phyloP scores from a whole-genome alignment of 2,329 filamentous ascomycete species.

The Alternaria ethzedia region DNA sequence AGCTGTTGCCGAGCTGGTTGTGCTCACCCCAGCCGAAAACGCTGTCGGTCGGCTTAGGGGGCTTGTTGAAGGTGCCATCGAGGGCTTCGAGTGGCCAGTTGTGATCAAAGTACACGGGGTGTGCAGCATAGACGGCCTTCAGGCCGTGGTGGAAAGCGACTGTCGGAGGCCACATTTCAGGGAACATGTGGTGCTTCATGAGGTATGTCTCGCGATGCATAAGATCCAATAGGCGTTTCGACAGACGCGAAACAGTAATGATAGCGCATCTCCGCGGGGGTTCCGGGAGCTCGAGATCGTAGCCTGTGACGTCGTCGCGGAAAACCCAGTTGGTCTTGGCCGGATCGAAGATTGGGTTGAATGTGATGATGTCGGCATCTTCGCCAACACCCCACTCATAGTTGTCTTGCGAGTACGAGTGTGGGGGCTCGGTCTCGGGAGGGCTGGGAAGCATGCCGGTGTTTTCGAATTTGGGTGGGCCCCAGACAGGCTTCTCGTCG shows the following conservation, averaged over 20 bases:
- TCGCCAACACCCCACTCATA: constrained; percentile 80
- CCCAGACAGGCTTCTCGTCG: constrained; percentile 67
- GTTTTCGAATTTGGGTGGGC: constrained; percentile 57
- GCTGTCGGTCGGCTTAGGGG: constrained; percentile 52
- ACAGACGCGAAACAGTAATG: constrained; percentile 76
- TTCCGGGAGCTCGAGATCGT: constrained; percentile 60
- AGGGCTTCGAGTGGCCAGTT: constrained; percentile 65
- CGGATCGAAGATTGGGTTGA: constrained; percentile 81
- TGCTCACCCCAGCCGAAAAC: constrained; percentile 61
- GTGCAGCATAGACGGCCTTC: constrained; percentile 78
- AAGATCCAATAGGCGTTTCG: constrained; percentile 71
- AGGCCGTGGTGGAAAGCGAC: constrained; percentile 77
- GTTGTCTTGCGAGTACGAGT: constrained; percentile 65
- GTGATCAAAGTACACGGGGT: constrained; percentile 80
- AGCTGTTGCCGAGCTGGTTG: constrained; percentile 58
- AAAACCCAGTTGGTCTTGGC: constrained; percentile 76
- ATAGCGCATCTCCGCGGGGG: constrained; percentile 78
- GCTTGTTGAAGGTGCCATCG: constrained; percentile 58
- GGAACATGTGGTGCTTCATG: constrained; percentile 74
- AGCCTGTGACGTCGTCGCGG: constrained; percentile 71
- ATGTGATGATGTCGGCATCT: constrained; percentile 74
- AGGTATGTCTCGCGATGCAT: constrained; percentile 80
- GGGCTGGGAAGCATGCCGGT: constrained; percentile 63
- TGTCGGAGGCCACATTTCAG: constrained; percentile 80
- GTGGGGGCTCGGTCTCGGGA: constrained; percentile 68